Percentiles rank a stretch among this genome's conserved stretches.
phyloP scores from a whole-genome alignment of 1,139 yeast genomes.

The Starmera stellimalicola region DNA sequence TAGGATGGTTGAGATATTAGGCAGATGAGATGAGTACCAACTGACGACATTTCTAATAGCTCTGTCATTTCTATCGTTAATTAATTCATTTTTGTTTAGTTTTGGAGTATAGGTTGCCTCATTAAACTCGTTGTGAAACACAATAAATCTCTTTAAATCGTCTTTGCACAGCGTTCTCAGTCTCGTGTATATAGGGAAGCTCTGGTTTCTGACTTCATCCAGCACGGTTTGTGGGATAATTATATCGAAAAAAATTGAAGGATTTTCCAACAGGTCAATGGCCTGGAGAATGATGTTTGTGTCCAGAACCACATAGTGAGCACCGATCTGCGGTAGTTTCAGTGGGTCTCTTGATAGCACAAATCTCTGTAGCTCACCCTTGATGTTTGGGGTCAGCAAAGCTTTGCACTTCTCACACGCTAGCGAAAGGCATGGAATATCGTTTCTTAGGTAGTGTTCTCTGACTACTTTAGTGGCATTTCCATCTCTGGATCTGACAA shows the following conservation, averaged over 20 bases:
- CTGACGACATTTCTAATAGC: constrained; percentile 70
- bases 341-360: constrained; percentile 43
- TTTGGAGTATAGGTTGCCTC: constrained; percentile 63
- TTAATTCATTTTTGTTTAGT: constrained; percentile 48
- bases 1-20: constrained; percentile 40
- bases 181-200: constrained; percentile 82
- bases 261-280: constrained; percentile 79
- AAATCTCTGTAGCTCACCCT: constrained; percentile 41
- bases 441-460: constrained; percentile 87
- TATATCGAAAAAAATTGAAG: constrained; percentile 74
- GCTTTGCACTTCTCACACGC: constrained; percentile 51
- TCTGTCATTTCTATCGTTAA: constrained; percentile 88
- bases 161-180: constrained; percentile 67
- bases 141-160: constrained; percentile 78
- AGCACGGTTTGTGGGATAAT: constrained; percentile 89
- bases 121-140: constrained; percentile 88
- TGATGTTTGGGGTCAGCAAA: constrained; percentile 38
- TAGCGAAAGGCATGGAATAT: constrained; percentile 82
- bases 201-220: constrained; percentile 84
- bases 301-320: constrained; percentile 77
- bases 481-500: constrained; percentile 84
- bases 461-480: constrained; percentile 86
- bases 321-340: constrained; percentile 32
- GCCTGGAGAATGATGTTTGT: constrained; percentile 86
- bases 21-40: constrained; percentile 68